These are phyloP conservation scores for Puccinia brachypodii DNA, from an alignment of 1,284 basidiomycete genomes.

Conservation along the genomic window DNA sequence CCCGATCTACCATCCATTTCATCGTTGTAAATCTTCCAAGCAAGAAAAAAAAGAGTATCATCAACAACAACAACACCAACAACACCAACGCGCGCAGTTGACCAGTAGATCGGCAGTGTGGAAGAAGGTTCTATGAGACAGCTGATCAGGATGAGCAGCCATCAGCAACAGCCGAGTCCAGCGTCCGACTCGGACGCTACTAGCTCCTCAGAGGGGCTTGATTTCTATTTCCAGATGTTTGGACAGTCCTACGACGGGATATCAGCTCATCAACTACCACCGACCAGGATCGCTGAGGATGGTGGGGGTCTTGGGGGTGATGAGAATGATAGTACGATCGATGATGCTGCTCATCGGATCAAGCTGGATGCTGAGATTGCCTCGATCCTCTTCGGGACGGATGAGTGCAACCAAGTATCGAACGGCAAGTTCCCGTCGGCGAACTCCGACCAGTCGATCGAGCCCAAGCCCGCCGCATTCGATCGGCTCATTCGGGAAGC, in stretches of 20 bases:
- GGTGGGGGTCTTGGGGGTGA: neutral
- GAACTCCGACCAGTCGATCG: constrained; percentile 4
- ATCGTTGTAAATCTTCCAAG: neutral
- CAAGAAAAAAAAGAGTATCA: neutral
- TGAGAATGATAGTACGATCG: neutral
- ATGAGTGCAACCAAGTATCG: neutral
- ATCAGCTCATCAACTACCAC: neutral
- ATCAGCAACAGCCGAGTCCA: constrained; percentile 12
- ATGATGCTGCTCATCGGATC: neutral
- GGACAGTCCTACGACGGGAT: constrained; percentile 25
- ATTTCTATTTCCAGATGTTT: constrained; percentile 37
- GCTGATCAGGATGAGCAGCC: neutral
- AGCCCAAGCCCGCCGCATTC: neutral
- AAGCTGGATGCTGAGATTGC: constrained; percentile 24
- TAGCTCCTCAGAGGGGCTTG: constrained; percentile 23
- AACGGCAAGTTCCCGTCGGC: neutral
- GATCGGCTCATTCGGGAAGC: constrained; percentile 10
- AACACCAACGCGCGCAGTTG: no score
- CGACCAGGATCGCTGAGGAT: constrained; percentile 15
- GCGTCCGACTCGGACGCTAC: constrained; percentile 27
- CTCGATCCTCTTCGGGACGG: constrained; percentile 23
- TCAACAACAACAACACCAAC: neutral
- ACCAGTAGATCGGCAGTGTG: neutral
- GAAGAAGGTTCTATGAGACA: neutral
- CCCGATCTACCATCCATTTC: constrained; percentile 15